phyloP scores from a whole-genome alignment of 495 filamentous ascomycete genomes.

The Lindgomyces ingoldianus region DNA sequence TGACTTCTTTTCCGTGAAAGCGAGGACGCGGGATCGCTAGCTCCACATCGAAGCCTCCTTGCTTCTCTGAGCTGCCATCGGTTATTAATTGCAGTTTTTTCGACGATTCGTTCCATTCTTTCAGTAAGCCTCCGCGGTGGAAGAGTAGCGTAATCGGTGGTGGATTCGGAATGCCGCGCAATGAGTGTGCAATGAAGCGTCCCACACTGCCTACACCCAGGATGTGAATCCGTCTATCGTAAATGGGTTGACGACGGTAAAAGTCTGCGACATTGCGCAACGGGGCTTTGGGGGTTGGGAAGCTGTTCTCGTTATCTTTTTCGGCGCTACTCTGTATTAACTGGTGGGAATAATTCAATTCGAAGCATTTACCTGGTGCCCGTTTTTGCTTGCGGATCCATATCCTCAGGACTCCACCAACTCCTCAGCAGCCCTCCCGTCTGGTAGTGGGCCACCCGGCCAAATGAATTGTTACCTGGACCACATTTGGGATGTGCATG shows the following conservation, averaged over 20 bases:
- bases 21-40: constrained; percentile 35
- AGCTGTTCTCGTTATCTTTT: constrained; percentile 2
- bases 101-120: constrained; percentile 38
- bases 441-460: constrained; percentile 36
- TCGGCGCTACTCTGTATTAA: background rate
- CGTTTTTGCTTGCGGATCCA: constrained; percentile 11
- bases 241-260: constrained; percentile 23
- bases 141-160: constrained; percentile 62
- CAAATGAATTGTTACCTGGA: constrained; percentile 32
- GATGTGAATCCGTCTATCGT: constrained; percentile 53
- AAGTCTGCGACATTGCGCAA: constrained; percentile 20
- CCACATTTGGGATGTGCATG: constrained; percentile 29
- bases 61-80: constrained; percentile 43
- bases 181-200: constrained; percentile 61
- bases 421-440: background rate
- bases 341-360: background rate
- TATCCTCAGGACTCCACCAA: constrained; percentile 18
- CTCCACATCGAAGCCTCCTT: constrained; percentile 57
- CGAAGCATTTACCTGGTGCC: constrained; percentile 6
- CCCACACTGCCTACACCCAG: constrained; percentile 61
- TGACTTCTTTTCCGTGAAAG: constrained; percentile 27
- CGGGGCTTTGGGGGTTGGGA: background rate
- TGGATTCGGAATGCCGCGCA: constrained; percentile 57
- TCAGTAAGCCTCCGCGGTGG: constrained; percentile 47
- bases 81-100: constrained; percentile 45